Percentiles rank a stretch among this genome's conserved stretches.
Evolutionary conservation across 225 moss, liverwort and hornwort genomes (phyloP).

Genomic region (Marchantia polymorpha): DNA sequence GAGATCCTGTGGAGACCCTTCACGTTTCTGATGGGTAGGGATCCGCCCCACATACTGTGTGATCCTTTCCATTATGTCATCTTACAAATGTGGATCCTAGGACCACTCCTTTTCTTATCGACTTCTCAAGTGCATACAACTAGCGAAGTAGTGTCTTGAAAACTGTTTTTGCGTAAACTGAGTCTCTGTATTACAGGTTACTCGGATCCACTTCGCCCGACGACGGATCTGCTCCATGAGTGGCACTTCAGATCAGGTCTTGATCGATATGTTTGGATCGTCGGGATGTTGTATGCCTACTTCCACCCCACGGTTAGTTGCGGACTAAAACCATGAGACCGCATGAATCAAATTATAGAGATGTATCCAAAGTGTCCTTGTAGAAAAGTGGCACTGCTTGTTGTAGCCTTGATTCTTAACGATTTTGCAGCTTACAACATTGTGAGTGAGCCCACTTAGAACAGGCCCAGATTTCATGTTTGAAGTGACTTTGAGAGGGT

Average conservation of each 20-base stretch:
- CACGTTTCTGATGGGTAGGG: slow-evolving; percentile 75
- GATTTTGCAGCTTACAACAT: too few species aligned
- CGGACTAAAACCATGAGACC: neutral
- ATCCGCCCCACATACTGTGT: neutral
- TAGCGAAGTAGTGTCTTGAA: neutral
- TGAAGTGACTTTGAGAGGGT: too few species aligned
- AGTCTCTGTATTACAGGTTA: slow-evolving; percentile 43
- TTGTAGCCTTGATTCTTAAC: too few species aligned
- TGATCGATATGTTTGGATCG: slow-evolving; percentile 94
- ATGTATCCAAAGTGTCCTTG: too few species aligned
- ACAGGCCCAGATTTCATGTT: too few species aligned
- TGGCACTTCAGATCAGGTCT: slow-evolving; percentile 99
- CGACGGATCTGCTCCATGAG: slow-evolving; percentile 60
- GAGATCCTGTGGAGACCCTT: slow-evolving; percentile 82
- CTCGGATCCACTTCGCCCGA: slow-evolving; percentile 55
- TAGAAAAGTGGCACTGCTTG: too few species aligned
- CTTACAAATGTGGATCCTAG: neutral
- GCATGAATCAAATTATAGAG: too few species aligned
- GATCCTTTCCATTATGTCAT: neutral
- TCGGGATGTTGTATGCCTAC: slow-evolving; percentile 96
- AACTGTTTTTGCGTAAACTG: neutral
- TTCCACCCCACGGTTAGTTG: slow-evolving; percentile 78
- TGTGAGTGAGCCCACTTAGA: too few species aligned
- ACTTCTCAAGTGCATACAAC: neutral
- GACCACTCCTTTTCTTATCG: neutral